These are phyloP conservation scores for Rhizomucor pusillus DNA, from an alignment of 371 early-diverging fungal species.

Conservation along the genomic window DNA sequence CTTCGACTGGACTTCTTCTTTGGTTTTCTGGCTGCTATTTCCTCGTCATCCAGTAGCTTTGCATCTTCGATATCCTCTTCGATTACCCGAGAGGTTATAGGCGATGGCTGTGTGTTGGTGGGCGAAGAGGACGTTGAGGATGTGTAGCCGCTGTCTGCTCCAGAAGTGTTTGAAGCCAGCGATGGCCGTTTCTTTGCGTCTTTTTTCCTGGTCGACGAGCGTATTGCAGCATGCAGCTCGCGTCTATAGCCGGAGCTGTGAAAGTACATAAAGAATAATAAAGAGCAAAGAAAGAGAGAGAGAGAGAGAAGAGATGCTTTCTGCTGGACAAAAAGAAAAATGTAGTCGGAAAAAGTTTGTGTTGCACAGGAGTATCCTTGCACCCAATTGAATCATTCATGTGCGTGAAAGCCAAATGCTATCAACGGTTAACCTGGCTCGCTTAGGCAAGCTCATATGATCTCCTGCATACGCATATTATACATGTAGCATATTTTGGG, in stretches of 20 bases:
- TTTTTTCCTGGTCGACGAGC: slow-evolving; percentile 14
- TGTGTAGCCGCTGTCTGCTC: slow-evolving; percentile 42
- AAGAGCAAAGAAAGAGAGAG: background rate
- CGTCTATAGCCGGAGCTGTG: slow-evolving; percentile 38
- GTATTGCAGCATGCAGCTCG: slow-evolving; percentile 32
- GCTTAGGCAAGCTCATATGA: too few relatives aligned
- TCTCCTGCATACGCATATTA: too few relatives aligned
- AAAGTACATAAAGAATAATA: slow-evolving; percentile 29
- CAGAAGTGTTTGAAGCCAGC: slow-evolving; percentile 32
- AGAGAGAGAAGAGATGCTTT: too few relatives aligned
- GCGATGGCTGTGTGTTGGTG: slow-evolving; percentile 12
- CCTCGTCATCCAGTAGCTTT: slow-evolving; percentile 3
- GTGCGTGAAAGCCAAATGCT: too few relatives aligned
- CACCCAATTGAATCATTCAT: too few relatives aligned
- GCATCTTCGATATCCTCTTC: slow-evolving; percentile 9
- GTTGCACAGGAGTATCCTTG: too few relatives aligned
- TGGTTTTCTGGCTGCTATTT: slow-evolving; percentile 3
- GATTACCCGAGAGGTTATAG: slow-evolving; percentile 4
- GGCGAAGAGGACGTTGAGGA: slow-evolving; percentile 37
- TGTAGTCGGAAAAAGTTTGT: too few relatives aligned
- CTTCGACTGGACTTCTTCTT: slow-evolving; percentile 24
- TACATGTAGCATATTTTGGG: too few relatives aligned
- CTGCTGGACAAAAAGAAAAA: too few relatives aligned
- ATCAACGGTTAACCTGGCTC: too few relatives aligned
- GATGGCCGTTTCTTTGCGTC: slow-evolving; percentile 25